Evolutionary conservation across 768 basidiomycete species (phyloP), one percentile per base, ranked within the genome.

Genomic region (Cubamyces sp.): DNA sequence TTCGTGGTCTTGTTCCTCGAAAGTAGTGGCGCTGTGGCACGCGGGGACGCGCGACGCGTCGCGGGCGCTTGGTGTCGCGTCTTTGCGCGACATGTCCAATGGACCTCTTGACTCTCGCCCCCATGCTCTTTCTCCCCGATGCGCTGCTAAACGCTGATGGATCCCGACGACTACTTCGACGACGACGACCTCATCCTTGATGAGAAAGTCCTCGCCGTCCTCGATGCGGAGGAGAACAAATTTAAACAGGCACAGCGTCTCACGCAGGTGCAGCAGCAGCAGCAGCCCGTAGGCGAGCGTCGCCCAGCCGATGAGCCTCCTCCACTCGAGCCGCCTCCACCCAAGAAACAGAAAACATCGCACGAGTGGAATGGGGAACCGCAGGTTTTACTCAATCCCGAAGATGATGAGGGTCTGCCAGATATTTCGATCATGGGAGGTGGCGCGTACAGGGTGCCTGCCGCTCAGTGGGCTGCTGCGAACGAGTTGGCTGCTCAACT

Each of bases 101-200:
- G 7, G 3, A 9, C 39, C 15, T 47, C 7, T 45, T 41, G 26
- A 3, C 41, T 45, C 49, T 47, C 41, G 49, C 57, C 49, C 42
- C 18, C 57, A 59, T 59, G 57, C 47, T 25, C 40, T 40, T 43
- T 59, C 49, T 51, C 28, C 41, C 21, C 41, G 19, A 59, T 59
- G 57, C 39, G 51, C 49, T 45, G n/a, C 49, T 51, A 37, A 45
- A 34, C 28, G 56, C 62, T 54, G 30, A 89, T 88, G 86, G 76
- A 82, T 67, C 83, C 82, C 30, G 90, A 90, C 73, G 82, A 87
- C 69, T 86, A 86, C 70, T 79, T 67, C 49, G 65, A 81, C 71
- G 77, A 79, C 66, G 87, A 88, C 71, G 87, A 87, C 57, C 76
- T 88, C 63, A 77, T 84, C 45, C 74, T 91, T 43, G 87, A 91